Percentiles rank a stretch among this genome's conserved stretches.
Conservation (phyloP, 2,329 filamentous ascomycete species). For the Mollisia scopiformis region DNA sequence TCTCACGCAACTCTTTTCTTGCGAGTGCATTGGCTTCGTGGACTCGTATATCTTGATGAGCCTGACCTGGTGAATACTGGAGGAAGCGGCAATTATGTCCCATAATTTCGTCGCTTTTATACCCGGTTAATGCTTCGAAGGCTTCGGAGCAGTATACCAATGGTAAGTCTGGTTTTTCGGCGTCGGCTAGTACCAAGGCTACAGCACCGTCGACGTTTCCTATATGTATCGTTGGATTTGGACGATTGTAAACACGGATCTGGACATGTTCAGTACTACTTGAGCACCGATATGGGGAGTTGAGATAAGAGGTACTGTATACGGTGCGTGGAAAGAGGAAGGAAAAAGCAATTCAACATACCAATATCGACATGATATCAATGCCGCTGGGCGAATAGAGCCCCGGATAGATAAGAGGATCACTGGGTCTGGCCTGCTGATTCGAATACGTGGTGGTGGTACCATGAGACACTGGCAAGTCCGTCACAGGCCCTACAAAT, state of each 20-base stretch:
- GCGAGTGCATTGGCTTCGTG: slow-evolving; percentile 86
- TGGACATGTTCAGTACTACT: slow-evolving; percentile 6
- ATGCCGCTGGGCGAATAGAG: slow-evolving; percentile 58
- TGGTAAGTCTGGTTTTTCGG: slow-evolving; percentile 83
- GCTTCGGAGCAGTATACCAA: slow-evolving; percentile 95
- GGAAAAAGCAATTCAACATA: slow-evolving; percentile 38
- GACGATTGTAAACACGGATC: slow-evolving; percentile 69
- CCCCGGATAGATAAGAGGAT: slow-evolving; percentile 57
- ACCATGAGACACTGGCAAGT: background rate
- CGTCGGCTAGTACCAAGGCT: slow-evolving; percentile 91
- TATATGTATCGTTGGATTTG: slow-evolving; percentile 83
- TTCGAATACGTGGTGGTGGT: background rate
- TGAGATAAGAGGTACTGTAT: background rate
- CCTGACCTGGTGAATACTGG: slow-evolving; percentile 76
- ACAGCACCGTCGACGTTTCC: slow-evolving; percentile 91
- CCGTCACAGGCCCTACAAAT: background rate
- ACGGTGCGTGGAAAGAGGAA: background rate
- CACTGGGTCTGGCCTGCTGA: slow-evolving; percentile 23
- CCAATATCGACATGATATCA: slow-evolving; percentile 59
- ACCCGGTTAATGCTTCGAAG: slow-evolving; percentile 89
- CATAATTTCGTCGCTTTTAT: slow-evolving; percentile 82
- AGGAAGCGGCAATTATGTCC: slow-evolving; percentile 92
- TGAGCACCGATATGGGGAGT: background rate
- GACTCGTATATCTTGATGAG: slow-evolving; percentile 71
- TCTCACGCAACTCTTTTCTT: slow-evolving; percentile 79